Conservation (phyloP, 306 rosid species). For the Vigna trinervia region DNA sequence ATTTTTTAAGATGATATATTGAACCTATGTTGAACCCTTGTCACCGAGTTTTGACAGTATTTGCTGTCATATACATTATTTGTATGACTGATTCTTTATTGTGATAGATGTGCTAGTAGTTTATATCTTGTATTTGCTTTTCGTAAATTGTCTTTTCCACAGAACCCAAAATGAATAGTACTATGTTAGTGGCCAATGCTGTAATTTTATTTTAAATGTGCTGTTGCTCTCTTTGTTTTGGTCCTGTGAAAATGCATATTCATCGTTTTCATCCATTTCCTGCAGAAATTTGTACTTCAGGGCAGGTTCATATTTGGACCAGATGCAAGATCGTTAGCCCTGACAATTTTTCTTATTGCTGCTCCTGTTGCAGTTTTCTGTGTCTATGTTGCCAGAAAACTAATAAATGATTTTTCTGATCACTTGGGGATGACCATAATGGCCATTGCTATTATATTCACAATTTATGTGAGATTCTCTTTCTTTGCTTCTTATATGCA, state of each 20-base stretch:
- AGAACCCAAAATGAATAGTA: conserved; percentile 8
- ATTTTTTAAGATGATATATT: not conserved
- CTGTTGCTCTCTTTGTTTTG: conserved; percentile 7
- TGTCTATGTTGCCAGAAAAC: conserved; percentile 80
- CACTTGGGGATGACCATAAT: conserved; percentile 72
- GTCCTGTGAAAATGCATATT: conserved; percentile 24
- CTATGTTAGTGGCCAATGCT: not conserved
- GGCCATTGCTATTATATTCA: conserved; percentile 66
- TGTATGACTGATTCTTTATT: conserved; percentile 7
- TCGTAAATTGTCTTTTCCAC: not conserved
- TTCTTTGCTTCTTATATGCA: not conserved
- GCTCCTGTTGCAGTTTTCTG: conserved; percentile 88
- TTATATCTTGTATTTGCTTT: not conserved
- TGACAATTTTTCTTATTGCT: conserved; percentile 85
- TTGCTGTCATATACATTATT: not conserved
- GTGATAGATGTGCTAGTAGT: conserved; percentile 15
- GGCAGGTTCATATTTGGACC: conserved; percentile 99
- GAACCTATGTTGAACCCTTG: not conserved
- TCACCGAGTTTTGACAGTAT: not conserved
- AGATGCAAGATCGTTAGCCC: conserved; percentile 86
- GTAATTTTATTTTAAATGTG: conserved; percentile 14
- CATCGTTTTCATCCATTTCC: conserved; percentile 29
- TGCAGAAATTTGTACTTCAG: conserved; percentile 90
- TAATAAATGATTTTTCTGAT: conserved; percentile 72
- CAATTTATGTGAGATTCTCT: conserved; percentile 73